These are phyloP conservation scores for Acanthamoeba lenticulata DNA, from an alignment of 208 protist species.

Conservation along the genomic window DNA sequence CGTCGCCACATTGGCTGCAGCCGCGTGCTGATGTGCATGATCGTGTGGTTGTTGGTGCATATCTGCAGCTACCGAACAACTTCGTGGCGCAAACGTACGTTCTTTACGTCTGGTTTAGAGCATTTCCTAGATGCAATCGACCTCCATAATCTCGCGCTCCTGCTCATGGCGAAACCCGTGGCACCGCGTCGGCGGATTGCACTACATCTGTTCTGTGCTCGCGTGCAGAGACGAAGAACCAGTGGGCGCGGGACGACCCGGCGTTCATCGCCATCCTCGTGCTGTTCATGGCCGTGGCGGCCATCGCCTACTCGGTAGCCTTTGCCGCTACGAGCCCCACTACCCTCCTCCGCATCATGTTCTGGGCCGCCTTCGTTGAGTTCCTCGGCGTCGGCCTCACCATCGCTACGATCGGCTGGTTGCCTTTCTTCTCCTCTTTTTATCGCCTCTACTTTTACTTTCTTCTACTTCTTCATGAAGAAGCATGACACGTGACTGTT, in stretches of 20 bases:
- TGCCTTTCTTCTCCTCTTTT: neutral
- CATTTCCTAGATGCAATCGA: neutral
- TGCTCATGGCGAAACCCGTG: too few species aligned
- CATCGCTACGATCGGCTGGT: conserved; percentile 87
- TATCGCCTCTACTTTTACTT: neutral
- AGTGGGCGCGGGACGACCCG: conserved; percentile 97
- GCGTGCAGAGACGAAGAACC: conserved; percentile 95
- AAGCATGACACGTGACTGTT: neutral
- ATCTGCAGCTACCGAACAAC: neutral
- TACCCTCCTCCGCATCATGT: conserved; percentile 72
- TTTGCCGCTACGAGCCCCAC: neutral
- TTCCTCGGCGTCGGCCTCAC: conserved; percentile 88
- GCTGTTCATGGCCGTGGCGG: conserved; percentile 85
- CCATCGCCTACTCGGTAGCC: neutral
- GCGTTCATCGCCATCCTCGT: conserved; percentile 95
- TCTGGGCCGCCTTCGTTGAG: conserved; percentile 86
- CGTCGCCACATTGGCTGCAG: neutral
- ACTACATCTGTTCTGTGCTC: conserved; percentile 85
- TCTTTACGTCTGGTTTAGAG: neutral
- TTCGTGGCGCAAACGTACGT: conserved; percentile 31
- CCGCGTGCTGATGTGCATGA: neutral
- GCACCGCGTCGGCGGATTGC: too few species aligned
- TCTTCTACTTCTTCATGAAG: neutral
- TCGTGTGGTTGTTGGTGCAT: neutral
- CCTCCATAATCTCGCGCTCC: neutral